A percentile compares a stretch with the other conserved stretches of the same genome.
These are phyloP conservation scores for Hippophae gyantsensis DNA, from an alignment of 306 rosid genomes.

Conservation along the genomic window DNA sequence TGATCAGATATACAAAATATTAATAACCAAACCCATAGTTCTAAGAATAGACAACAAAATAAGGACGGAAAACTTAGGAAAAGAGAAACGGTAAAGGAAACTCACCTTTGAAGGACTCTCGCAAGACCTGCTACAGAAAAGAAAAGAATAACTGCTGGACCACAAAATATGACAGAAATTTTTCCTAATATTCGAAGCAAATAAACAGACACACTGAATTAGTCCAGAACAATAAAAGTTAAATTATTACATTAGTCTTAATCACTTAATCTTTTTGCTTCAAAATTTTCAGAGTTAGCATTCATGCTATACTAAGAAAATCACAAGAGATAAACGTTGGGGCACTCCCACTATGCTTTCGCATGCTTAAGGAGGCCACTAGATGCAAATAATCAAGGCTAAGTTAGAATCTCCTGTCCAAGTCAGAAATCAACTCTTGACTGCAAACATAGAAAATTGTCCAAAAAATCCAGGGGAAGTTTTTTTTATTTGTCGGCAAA, in stretches of 20 bases:
- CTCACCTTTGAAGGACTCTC: conserved; percentile 75
- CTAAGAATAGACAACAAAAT: conserved; percentile 25
- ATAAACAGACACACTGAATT: conserved; percentile 12
- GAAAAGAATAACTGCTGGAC: conserved; percentile 3
- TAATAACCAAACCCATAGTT: too few relatives aligned
- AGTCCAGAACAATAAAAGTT: too few relatives aligned
- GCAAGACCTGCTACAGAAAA: conserved; percentile 56
- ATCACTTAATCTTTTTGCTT: too few relatives aligned
- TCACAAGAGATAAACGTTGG: too few relatives aligned
- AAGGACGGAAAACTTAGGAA: conserved; percentile 11
- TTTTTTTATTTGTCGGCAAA: too few relatives aligned
- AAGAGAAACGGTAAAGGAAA: conserved; percentile 24
- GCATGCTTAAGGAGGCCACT: too few relatives aligned
- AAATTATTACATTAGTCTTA: too few relatives aligned
- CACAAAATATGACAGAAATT: background rate
- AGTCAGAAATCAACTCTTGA: background rate
- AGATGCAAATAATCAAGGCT: background rate
- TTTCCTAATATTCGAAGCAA: background rate
- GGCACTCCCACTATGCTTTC: too few relatives aligned
- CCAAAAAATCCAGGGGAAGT: too few relatives aligned
- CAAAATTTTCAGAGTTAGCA: too few relatives aligned
- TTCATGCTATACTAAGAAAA: too few relatives aligned
- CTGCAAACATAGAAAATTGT: background rate
- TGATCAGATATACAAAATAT: too few relatives aligned
- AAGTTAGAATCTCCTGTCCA: background rate